Evolutionary conservation across 2,329 filamentous ascomycete species (phyloP).

Genomic region (Biscogniauxia sp.): DNA sequence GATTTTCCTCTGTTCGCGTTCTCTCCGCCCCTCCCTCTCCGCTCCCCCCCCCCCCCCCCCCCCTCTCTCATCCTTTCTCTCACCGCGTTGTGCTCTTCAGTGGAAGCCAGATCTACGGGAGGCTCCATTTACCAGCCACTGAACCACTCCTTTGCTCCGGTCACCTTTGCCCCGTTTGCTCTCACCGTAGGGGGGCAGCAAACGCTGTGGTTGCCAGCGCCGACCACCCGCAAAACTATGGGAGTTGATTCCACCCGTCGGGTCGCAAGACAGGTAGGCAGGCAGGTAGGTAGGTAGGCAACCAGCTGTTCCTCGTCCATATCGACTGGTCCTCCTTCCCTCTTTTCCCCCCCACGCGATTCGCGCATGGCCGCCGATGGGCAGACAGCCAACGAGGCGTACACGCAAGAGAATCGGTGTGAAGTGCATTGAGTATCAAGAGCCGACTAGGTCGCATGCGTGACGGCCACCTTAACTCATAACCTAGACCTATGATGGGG

Average conservation of each 20-base stretch:
- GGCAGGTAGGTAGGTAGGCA: background rate
- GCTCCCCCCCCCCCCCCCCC: too few species aligned
- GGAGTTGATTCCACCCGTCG: background rate
- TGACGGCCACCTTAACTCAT: conserved; percentile 10
- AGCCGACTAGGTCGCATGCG: conserved; percentile 16
- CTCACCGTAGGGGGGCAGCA: background rate
- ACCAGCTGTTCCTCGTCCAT: background rate
- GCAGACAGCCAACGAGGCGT: conserved; percentile 14
- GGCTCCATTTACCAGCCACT: background rate
- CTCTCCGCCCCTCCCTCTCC: too few species aligned
- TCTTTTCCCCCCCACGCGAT: conserved; percentile 10
- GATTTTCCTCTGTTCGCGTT: background rate
- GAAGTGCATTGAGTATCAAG: conserved; percentile 17
- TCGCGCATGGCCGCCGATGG: conserved; percentile 8
- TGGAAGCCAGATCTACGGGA: background rate
- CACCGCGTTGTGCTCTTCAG: background rate
- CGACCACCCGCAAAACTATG: background rate
- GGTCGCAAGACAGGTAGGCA: background rate
- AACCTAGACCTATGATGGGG: conserved; percentile 11
- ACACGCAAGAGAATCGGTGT: conserved; percentile 17
- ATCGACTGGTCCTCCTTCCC: conserved; percentile 14
- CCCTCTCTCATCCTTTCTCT: background rate
- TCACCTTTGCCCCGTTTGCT: background rate
- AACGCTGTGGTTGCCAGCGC: background rate
- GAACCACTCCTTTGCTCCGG: background rate